These are phyloP conservation scores for Lonicera japonica DNA, from an alignment of 129 eudicot genomes.

Conservation along the genomic window DNA sequence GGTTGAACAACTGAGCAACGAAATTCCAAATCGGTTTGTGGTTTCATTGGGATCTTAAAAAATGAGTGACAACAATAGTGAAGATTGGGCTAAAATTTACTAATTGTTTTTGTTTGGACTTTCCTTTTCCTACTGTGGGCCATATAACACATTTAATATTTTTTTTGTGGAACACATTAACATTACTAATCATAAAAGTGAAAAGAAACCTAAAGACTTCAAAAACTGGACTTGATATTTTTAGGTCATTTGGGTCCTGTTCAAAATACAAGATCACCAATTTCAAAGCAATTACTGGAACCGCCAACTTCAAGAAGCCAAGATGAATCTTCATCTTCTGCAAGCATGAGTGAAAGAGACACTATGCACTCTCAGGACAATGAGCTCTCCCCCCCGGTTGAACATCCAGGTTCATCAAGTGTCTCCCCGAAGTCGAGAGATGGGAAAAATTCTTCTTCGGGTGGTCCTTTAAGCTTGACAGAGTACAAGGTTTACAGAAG, in stretches of 20 bases:
- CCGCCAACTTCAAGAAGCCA: slow-evolving; percentile 67
- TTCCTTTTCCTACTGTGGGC: no score
- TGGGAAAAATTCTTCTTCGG: slow-evolving; percentile 23
- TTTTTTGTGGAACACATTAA: no score
- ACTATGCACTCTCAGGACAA: slow-evolving; percentile 61
- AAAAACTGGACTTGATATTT: not conserved
- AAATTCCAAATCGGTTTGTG: no score
- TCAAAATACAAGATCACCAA: slow-evolving; percentile 32
- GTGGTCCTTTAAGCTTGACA: slow-evolving; percentile 62
- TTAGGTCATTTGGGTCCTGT: slow-evolving; percentile 63
- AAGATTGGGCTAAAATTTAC: no score
- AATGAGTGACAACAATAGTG: no score
- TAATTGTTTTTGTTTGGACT: no score
- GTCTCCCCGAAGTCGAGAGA: no score
- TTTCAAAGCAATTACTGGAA: slow-evolving; percentile 62
- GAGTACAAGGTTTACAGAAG: slow-evolving; percentile 69
- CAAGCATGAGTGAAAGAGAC: slow-evolving; percentile 59
- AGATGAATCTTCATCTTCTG: slow-evolving; percentile 73
- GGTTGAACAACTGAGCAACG: not conserved
- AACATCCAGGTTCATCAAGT: slow-evolving; percentile 52
- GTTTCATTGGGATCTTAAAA: no score
- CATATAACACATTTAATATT: no score
- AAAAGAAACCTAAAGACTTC: no score
- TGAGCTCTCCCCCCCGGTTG: slow-evolving; percentile 68
- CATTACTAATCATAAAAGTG: not conserved